phyloP scores from a whole-genome alignment of 306 rosid species.

The Inga oerstediana region DNA sequence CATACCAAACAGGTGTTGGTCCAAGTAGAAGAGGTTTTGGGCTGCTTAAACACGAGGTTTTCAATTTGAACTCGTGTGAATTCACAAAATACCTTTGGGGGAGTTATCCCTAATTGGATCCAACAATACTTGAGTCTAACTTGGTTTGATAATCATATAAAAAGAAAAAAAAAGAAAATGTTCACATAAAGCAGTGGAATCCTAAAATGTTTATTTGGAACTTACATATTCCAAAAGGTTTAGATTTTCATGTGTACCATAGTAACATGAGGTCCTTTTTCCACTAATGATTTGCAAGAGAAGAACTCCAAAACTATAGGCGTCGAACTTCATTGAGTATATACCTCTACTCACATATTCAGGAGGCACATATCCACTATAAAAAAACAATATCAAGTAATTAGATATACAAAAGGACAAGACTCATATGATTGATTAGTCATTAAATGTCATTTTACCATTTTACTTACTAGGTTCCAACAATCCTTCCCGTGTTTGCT shows the following conservation, averaged over 20 bases:
- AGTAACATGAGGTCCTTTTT: constrained; percentile 46
- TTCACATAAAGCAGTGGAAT: background rate
- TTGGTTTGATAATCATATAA: too few species aligned
- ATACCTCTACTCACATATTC: constrained; percentile 60
- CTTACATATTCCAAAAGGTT: constrained; percentile 65
- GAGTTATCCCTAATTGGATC: too few species aligned
- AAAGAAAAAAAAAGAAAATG: too few species aligned
- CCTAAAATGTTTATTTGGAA: background rate
- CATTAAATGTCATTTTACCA: background rate
- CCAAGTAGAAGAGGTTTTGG: too few species aligned
- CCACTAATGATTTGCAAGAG: constrained; percentile 75
- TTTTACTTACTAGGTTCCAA: constrained; percentile 63
- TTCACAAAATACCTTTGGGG: too few species aligned
- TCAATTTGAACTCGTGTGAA: too few species aligned
- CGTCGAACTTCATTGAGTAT: constrained; percentile 60
- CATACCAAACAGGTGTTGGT: background rate
- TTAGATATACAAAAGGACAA: constrained; percentile 23
- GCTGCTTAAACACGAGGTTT: too few species aligned
- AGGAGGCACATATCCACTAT: constrained; percentile 68
- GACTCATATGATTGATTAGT: background rate
- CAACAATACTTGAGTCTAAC: too few species aligned
- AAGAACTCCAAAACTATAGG: constrained; percentile 49
- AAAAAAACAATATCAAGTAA: background rate
- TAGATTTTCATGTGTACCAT: constrained; percentile 47
- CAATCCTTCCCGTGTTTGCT: constrained; percentile 66